These are phyloP conservation scores for Magnusiomyces tetraspermus DNA, from an alignment of 1,139 yeast species.

Conservation along the genomic window DNA sequence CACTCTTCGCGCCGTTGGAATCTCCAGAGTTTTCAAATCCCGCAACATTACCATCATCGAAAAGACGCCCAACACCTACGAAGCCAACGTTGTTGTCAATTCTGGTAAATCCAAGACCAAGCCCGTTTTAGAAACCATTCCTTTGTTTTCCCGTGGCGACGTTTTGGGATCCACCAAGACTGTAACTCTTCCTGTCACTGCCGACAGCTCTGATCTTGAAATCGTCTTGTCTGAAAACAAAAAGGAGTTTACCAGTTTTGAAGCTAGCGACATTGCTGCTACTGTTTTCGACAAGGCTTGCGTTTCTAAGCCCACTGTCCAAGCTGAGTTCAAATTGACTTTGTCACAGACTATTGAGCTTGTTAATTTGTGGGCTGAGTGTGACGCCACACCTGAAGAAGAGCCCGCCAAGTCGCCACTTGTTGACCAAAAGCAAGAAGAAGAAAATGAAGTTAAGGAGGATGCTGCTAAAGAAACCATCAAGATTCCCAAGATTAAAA, in stretches of 20 bases:
- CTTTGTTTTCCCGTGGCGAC: conserved; percentile 29
- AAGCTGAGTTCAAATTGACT: conserved; percentile 19
- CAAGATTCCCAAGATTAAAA: background rate
- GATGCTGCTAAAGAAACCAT: background rate
- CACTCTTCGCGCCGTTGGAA: conserved; percentile 64
- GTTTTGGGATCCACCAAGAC: conserved; percentile 20
- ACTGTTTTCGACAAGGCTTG: conserved; percentile 20
- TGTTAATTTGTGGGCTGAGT: conserved; percentile 16
- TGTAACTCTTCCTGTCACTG: conserved; percentile 14
- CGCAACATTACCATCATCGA: conserved; percentile 57
- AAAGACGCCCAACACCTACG: conserved; percentile 36
- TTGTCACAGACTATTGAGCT: conserved; percentile 25
- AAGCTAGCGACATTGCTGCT: conserved; percentile 20
- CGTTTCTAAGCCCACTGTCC: conserved; percentile 7
- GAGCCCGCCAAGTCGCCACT: background rate
- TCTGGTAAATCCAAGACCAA: conserved; percentile 8
- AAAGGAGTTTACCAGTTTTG: conserved; percentile 35
- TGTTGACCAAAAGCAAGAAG: background rate
- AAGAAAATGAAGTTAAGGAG: background rate
- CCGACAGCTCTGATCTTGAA: conserved; percentile 20
- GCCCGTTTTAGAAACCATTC: background rate
- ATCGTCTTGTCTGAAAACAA: conserved; percentile 51
- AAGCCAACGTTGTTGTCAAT: conserved; percentile 13
- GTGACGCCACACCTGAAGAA: conserved; percentile 14
- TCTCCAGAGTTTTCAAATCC: conserved; percentile 52